Percentiles rank a stretch among this genome's conserved stretches.
phyloP scores from a whole-genome alignment of 1,284 basidiomycete genomes.

The Ustilago tritici region DNA sequence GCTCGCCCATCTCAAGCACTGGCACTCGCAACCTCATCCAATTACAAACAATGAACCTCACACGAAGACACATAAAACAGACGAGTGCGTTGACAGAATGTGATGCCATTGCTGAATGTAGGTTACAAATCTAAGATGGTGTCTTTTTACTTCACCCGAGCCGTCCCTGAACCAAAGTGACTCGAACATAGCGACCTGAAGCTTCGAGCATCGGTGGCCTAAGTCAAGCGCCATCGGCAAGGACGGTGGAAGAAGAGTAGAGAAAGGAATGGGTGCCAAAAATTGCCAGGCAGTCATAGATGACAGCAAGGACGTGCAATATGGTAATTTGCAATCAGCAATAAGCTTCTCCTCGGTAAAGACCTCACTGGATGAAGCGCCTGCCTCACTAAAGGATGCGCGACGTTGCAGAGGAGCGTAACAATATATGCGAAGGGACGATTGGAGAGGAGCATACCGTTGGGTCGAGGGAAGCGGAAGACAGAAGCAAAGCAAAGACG shows the following conservation, averaged over 20 bases:
- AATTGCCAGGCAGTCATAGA: constrained; percentile 63
- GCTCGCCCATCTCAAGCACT: not conserved
- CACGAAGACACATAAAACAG: not conserved
- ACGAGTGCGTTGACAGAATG: not conserved
- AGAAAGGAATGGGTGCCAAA: constrained; percentile 49
- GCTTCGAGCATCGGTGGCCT: constrained; percentile 29
- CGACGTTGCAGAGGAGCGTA: constrained; percentile 4
- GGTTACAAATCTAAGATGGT: not conserved
- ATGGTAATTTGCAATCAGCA: constrained; percentile 68
- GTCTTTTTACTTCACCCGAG: constrained; percentile 27
- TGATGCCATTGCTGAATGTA: not conserved
- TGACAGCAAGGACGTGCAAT: constrained; percentile 63
- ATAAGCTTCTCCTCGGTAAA: constrained; percentile 66
- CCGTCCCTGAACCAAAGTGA: constrained; percentile 3
- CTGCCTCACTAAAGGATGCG: constrained; percentile 55
- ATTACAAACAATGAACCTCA: not conserved
- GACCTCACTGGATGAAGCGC: constrained; percentile 67
- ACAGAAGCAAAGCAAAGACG: not conserved
- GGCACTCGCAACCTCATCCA: not conserved
- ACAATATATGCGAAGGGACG: not conserved
- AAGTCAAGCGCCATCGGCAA: not conserved
- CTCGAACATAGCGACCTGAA: constrained; percentile 4
- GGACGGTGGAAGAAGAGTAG: constrained; percentile 33
- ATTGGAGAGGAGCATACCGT: not conserved
- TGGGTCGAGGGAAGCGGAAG: not conserved